These are phyloP conservation scores for Cladophialophora exuberans DNA, from an alignment of 2,329 filamentous ascomycete species.

Conservation along the genomic window DNA sequence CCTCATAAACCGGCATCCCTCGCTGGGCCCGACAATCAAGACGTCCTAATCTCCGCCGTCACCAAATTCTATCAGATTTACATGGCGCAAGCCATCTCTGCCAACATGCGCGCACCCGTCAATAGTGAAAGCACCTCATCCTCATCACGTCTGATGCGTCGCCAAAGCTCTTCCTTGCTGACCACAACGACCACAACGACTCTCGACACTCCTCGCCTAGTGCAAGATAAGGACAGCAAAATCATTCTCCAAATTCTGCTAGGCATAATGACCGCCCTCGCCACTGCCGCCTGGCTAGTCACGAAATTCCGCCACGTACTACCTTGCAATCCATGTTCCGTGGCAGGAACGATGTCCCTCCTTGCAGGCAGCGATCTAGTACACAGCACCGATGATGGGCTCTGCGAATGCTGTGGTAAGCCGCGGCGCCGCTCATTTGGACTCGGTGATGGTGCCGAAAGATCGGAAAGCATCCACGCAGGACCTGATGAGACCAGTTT, in stretches of 20 bases:
- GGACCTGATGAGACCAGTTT: conserved; percentile 21
- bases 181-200: conserved; percentile 20
- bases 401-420: conserved; percentile 35
- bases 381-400: conserved; percentile 26
- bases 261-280: conserved; percentile 25
- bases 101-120: conserved; percentile 27
- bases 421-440: conserved; percentile 28
- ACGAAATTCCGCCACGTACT: conserved; percentile 31
- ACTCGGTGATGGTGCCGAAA: conserved; percentile 2
- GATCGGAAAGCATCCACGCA: conserved; percentile 27
- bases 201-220: conserved; percentile 28
- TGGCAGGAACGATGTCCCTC: conserved; percentile 33
- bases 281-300: conserved; percentile 25
- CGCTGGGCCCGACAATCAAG: conserved; percentile 21
- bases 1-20: conserved; percentile 21
- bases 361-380: conserved; percentile 34
- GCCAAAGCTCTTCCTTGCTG: conserved; percentile 13
- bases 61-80: conserved; percentile 30
- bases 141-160: conserved; percentile 14
- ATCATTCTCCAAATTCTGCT: conserved; percentile 31
- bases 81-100: conserved; percentile 34
- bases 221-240: conserved; percentile 31
- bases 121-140: conserved; percentile 1
- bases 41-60: conserved; percentile 24
- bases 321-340: conserved; percentile 31